A percentile compares a stretch with the other conserved stretches of the same genome.
Evolutionary conservation across 345 rosid species (phyloP).

Genomic region (Noccaea caerulescens): DNA sequence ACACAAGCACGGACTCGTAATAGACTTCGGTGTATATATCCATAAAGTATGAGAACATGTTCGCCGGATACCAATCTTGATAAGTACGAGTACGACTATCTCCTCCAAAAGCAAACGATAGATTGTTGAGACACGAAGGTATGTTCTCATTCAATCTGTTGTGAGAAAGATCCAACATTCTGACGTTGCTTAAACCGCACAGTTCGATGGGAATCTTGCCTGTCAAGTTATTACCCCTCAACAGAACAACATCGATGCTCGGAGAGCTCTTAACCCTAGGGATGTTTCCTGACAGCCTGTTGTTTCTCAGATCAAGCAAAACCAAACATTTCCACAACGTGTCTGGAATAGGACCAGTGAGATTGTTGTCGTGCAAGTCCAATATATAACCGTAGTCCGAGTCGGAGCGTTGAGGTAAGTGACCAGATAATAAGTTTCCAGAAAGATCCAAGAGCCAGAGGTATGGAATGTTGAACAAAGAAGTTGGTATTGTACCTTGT

Average conservation of each 20-base stretch:
- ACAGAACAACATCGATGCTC: constrained; percentile 23
- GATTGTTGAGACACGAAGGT: constrained; percentile 21
- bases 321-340: constrained; percentile 20
- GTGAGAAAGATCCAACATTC: constrained; percentile 27
- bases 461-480: constrained; percentile 31
- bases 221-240: constrained; percentile 23
- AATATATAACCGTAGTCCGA: constrained; percentile 27
- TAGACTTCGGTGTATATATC: constrained; percentile 6
- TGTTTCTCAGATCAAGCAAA: constrained; percentile 33
- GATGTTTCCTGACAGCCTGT: constrained; percentile 21
- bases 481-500: constrained; percentile 21
- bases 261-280: constrained; percentile 16
- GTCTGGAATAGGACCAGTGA: constrained; percentile 29
- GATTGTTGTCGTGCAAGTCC: constrained; percentile 28
- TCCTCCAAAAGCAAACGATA: constrained; percentile 24
- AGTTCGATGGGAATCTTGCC: constrained; percentile 23
- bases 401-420: constrained; percentile 8
- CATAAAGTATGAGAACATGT: constrained; percentile 25
- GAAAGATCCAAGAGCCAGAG: constrained; percentile 37
- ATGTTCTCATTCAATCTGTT: constrained; percentile 22
- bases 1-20: constrained; percentile 22
- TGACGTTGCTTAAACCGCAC: constrained; percentile 9
- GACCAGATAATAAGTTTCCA: constrained; percentile 26
- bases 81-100: neutral
- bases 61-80: constrained; percentile 19